Base-by-base conservation (phyloP, 2,329 filamentous ascomycete species). In the Penicillium sp. region DNA sequence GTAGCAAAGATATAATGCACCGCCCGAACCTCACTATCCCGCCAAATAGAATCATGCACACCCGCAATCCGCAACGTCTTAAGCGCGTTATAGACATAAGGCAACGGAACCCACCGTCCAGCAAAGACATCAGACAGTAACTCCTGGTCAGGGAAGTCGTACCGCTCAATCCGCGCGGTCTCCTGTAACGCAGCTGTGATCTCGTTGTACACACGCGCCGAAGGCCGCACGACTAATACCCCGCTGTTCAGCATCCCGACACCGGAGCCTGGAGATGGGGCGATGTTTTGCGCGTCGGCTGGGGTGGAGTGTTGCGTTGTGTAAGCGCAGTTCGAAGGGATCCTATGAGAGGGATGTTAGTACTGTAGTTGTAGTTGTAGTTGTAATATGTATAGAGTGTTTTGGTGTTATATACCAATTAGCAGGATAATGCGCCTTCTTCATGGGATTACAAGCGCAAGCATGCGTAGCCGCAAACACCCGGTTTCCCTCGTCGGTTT, bases 391-490 rank as follows among this genome's bases (percentile, higher is more conserved):
- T 33, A 15, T 15, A 5, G 11, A 5, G 31, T 33, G 31, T 33
- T 5, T 15, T 15, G 31, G 13, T 33, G 19, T 34, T 39, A 19
- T 70, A 40, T 72, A 81, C 84, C 89, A 94, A 72, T 89, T 77
- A 47, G 76, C 72, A 1, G 90, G 90, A 73, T 94, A 94, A 75
- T 93, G 89, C 29, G 82, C 68, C 73, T 89, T 90, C 67, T 83
- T 82, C 64, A 90, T 78, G 16, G 90, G 90, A 73, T 93, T 93
- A 77, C 90, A 93, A n/a, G 91, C 86, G 73, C 90, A 93, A 19
- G 89, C 90, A 74, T 92, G 89, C 62, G 85, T 84, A 5, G 90
- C 89, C 1, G 89, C 90, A 71, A 93, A 91, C 40, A 92, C 87
- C 50, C 82, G 80, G 3, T 11, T 41, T 19, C 23, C 48, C 8